phyloP scores from a whole-genome alignment of 495 filamentous ascomycete species.

The Penicillium cataractarum region DNA sequence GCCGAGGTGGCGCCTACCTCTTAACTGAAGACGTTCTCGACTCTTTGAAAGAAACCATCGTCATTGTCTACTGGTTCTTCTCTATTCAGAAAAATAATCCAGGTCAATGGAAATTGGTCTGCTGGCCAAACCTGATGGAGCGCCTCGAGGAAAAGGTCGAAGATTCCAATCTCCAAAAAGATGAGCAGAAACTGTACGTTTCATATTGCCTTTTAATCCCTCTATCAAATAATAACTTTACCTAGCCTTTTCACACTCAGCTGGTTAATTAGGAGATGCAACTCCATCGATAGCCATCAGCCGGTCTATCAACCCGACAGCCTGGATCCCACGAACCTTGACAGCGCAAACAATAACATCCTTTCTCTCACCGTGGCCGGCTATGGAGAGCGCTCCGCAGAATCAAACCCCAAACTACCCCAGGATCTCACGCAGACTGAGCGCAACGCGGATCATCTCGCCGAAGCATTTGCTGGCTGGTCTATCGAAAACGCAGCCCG shows the following conservation, averaged over 20 bases:
- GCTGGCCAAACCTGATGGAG: conserved; percentile 44
- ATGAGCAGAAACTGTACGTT: conserved; percentile 29
- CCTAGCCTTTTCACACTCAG: conserved; percentile 35
- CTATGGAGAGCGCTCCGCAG: conserved; percentile 23
- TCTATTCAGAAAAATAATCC: conserved; percentile 23
- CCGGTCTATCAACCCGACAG: conserved; percentile 16
- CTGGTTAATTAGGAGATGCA: conserved; percentile 32
- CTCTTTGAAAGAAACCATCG: conserved; percentile 51
- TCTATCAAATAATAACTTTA: background rate
- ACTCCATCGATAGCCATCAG: conserved; percentile 10
- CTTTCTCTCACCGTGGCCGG: conserved; percentile 29
- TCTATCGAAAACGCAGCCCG: conserved; percentile 35
- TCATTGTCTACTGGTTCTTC: conserved; percentile 64
- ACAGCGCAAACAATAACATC: conserved; percentile 21
- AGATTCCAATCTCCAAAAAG: conserved; percentile 12
- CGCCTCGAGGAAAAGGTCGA: conserved; percentile 36
- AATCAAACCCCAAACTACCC: conserved; percentile 24
- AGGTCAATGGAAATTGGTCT: conserved; percentile 44
- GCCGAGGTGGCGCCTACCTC: conserved; percentile 58
- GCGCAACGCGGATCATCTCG: conserved; percentile 41
- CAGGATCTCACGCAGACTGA: conserved; percentile 27
- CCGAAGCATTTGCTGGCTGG: conserved; percentile 52
- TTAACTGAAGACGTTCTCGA: conserved; percentile 65
- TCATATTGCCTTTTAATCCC: background rate
- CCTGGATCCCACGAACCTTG: background rate